Conservation (phyloP, 1,139 yeast species). For the Sugiyamaella castrensis region DNA sequence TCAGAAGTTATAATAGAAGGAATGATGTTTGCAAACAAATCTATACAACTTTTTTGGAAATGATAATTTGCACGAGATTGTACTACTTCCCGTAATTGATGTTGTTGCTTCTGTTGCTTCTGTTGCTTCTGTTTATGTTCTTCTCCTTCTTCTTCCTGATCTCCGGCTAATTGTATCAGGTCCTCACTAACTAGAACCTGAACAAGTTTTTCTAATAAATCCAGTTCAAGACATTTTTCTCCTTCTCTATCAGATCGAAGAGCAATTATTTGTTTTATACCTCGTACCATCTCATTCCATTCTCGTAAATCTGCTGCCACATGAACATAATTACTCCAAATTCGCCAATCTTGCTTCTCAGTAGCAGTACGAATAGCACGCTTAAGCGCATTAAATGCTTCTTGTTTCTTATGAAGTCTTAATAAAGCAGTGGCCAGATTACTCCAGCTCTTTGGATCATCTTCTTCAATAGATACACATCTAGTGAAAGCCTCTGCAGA, state of each 20-base stretch:
- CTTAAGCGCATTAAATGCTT: slow-evolving; percentile 80
- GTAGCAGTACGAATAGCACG: slow-evolving; percentile 70
- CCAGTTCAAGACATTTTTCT: slow-evolving; percentile 69
- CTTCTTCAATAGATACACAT: slow-evolving; percentile 83
- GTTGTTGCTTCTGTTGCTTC: slow-evolving; percentile 24
- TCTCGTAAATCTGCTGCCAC: slow-evolving; percentile 78
- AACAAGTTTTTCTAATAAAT: slow-evolving; percentile 70
- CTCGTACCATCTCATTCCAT: slow-evolving; percentile 84
- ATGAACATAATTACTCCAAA: slow-evolving; percentile 81
- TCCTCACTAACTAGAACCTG: slow-evolving; percentile 51
- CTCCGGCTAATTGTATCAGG: slow-evolving; percentile 35
- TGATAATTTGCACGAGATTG: slow-evolving; percentile 21
- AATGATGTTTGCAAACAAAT: slow-evolving; percentile 60
- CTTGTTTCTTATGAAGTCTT: slow-evolving; percentile 59
- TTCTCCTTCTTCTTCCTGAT: slow-evolving; percentile 35
- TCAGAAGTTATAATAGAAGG: slow-evolving; percentile 70
- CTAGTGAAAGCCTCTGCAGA: slow-evolving; percentile 94
- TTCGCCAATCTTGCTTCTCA: slow-evolving; percentile 73
- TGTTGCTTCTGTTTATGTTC: slow-evolving; percentile 29
- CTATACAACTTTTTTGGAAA: slow-evolving; percentile 63
- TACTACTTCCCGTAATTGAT: slow-evolving; percentile 7
- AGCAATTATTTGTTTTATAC: slow-evolving; percentile 61
- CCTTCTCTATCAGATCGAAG: slow-evolving; percentile 52
- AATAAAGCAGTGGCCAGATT: slow-evolving; percentile 81
- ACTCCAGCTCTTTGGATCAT: slow-evolving; percentile 88